phyloP scores from a whole-genome alignment of 2,329 filamentous ascomycete genomes.

The Ascochyta koolunga region DNA sequence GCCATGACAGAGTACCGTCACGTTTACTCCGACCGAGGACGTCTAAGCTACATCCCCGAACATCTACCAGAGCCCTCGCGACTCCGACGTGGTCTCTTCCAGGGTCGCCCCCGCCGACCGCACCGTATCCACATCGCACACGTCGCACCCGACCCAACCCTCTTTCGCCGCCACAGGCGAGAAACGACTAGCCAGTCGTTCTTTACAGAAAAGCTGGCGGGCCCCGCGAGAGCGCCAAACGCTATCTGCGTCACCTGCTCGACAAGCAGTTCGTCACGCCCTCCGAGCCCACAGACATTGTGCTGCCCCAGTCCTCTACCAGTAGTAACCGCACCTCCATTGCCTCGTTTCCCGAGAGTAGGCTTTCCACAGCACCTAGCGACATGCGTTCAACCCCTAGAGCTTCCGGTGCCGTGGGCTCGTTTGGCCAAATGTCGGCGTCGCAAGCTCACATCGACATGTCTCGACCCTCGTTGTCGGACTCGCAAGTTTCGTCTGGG shows the following conservation, averaged over 20 bases:
- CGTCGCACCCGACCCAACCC: slow-evolving; percentile 52
- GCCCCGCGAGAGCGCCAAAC: slow-evolving; percentile 57
- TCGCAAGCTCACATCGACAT: slow-evolving; percentile 48
- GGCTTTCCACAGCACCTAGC: slow-evolving; percentile 32
- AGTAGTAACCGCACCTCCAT: slow-evolving; percentile 38
- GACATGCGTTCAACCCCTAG: slow-evolving; percentile 51
- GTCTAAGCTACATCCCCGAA: slow-evolving; percentile 47
- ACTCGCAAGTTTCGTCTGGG: slow-evolving; percentile 49
- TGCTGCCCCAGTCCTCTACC: slow-evolving; percentile 35
- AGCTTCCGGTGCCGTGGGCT: slow-evolving; percentile 38
- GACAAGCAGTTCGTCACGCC: slow-evolving; percentile 39
- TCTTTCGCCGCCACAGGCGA: slow-evolving; percentile 33
- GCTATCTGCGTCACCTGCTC: slow-evolving; percentile 57
- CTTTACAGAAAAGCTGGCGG: slow-evolving; percentile 57
- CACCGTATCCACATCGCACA: slow-evolving; percentile 63
- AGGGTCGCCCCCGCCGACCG: slow-evolving; percentile 58
- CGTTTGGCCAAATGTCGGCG: slow-evolving; percentile 11
- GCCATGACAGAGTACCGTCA: slow-evolving; percentile 49
- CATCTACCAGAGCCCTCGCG: slow-evolving; percentile 36
- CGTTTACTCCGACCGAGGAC: slow-evolving; percentile 48
- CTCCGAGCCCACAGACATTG: slow-evolving; percentile 29
- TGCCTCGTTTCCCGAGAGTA: slow-evolving; percentile 35
- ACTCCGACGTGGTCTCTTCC: slow-evolving; percentile 50
- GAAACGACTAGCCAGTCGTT: slow-evolving; percentile 44
- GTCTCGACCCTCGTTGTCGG: slow-evolving; percentile 50